Evolutionary conservation across 1,139 yeast genomes (phyloP).

Genomic region (Hansenula anomala): DNA sequence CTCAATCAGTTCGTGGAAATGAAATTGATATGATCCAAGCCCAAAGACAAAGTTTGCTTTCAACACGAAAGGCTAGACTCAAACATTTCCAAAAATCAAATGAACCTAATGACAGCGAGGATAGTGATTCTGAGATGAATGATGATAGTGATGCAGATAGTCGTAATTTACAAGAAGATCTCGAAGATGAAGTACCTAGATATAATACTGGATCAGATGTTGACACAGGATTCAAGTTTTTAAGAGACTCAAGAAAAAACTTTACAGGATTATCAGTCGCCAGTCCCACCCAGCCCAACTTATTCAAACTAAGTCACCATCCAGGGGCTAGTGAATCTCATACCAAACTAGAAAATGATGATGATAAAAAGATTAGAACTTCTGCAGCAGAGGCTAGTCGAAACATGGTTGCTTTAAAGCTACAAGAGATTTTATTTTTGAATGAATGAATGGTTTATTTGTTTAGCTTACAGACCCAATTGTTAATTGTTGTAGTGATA

Average conservation of each 20-base stretch:
- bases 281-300: constrained; percentile 3
- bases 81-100: constrained; percentile 7
- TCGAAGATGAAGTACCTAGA: constrained; percentile 3
- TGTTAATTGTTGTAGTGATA: constrained; percentile 4
- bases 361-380: constrained; percentile 4
- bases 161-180: constrained; percentile 10
- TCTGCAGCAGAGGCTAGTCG: constrained; percentile 21
- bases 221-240: constrained; percentile 6
- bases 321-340: not conserved
- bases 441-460: constrained; percentile 13
- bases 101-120: constrained; percentile 15
- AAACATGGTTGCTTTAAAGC: constrained; percentile 24
- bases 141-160: constrained; percentile 19
- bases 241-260: constrained; percentile 4
- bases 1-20: no score
- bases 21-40: constrained; percentile 9
- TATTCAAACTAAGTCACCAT: not conserved
- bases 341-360: not conserved
- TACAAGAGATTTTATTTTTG: constrained; percentile 25
- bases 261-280: constrained; percentile 2
- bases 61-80: constrained; percentile 7
- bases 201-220: not conserved
- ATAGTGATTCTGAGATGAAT: constrained; percentile 21
- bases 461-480: no score
- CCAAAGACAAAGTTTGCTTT: constrained; percentile 16